A percentile compares a stretch with the other conserved stretches of the same genome.
phyloP scores from a whole-genome alignment of 495 filamentous ascomycete species.

The Penicillium fimorum region DNA sequence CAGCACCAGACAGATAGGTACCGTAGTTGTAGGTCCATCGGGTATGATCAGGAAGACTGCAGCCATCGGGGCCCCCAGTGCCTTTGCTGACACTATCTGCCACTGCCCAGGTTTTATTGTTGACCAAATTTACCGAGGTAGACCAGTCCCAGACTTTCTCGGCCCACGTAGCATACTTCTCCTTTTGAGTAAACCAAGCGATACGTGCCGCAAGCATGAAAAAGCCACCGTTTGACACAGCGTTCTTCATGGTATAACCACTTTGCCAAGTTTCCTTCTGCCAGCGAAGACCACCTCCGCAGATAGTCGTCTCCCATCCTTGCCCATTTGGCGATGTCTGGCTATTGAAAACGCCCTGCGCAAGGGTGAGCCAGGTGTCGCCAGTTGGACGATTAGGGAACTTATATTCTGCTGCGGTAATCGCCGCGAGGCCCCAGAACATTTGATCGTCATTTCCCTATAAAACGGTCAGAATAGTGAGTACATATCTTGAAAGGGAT shows the following conservation, averaged over 20 bases:
- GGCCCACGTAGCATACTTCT: slow-evolving; percentile 69
- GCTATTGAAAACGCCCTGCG: slow-evolving; percentile 55
- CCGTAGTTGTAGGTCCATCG: slow-evolving; percentile 73
- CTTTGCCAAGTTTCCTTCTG: slow-evolving; percentile 70
- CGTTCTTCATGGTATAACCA: slow-evolving; percentile 76
- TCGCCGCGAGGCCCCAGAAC: slow-evolving; percentile 70
- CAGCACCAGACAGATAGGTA: slow-evolving; percentile 62
- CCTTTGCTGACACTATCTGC: slow-evolving; percentile 42
- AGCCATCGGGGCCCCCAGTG: slow-evolving; percentile 19
- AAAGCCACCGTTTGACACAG: slow-evolving; percentile 69
- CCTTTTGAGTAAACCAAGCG: slow-evolving; percentile 65
- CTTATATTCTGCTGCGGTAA: slow-evolving; percentile 66
- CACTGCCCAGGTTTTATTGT: slow-evolving; percentile 47
- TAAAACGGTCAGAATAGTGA: not conserved
- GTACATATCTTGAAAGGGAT: not conserved
- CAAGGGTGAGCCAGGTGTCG: slow-evolving; percentile 59
- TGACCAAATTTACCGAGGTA: slow-evolving; percentile 46
- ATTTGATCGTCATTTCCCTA: slow-evolving; percentile 67
- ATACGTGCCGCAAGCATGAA: slow-evolving; percentile 72
- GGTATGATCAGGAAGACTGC: slow-evolving; percentile 34
- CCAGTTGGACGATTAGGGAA: slow-evolving; percentile 58
- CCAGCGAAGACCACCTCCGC: slow-evolving; percentile 78
- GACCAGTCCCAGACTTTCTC: slow-evolving; percentile 68
- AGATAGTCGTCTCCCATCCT: slow-evolving; percentile 58
- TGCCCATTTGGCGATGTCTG: slow-evolving; percentile 44